phyloP scores from a whole-genome alignment of 345 rosid species.

The Alliaria petiolata region DNA sequence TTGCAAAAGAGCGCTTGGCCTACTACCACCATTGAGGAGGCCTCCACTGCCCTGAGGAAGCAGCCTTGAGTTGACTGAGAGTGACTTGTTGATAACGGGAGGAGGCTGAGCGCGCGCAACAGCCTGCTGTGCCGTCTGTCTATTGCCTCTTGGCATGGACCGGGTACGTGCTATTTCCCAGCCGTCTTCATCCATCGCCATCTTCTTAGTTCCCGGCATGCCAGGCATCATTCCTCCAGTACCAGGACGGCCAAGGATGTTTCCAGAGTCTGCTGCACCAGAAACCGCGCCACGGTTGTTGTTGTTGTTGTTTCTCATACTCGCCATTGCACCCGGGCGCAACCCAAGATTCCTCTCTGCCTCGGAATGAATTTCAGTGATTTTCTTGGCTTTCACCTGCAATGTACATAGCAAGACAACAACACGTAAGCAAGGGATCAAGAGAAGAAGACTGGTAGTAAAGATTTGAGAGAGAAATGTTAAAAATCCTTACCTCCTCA shows the following conservation, averaged over 20 bases:
- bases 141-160: conserved; percentile 69
- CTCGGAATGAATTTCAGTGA: conserved; percentile 85
- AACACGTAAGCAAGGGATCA: neutral
- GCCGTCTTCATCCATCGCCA: conserved; percentile 64
- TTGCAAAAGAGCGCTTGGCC: conserved; percentile 69
- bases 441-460: neutral
- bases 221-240: conserved; percentile 97
- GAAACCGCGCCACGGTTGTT: conserved; percentile 47
- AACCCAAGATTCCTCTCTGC: conserved; percentile 82
- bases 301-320: conserved; percentile 34
- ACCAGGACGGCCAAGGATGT: conserved; percentile 61
- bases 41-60: conserved; percentile 78
- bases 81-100: conserved; percentile 35
- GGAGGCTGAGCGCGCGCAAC: conserved; percentile 46
- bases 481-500: conserved; percentile 62
- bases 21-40: conserved; percentile 42
- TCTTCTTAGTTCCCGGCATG: conserved; percentile 78
- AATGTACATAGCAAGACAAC: conserved; percentile 12
- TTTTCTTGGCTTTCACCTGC: conserved; percentile 89
- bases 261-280: conserved; percentile 42
- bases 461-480: neutral
- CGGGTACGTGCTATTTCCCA: conserved; percentile 66
- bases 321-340: conserved; percentile 83
- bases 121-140: conserved; percentile 38
- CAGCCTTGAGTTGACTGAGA: conserved; percentile 51